phyloP scores from a whole-genome alignment of 2,329 filamentous ascomycete genomes.

The Beauveria scarabaeidicola region DNA sequence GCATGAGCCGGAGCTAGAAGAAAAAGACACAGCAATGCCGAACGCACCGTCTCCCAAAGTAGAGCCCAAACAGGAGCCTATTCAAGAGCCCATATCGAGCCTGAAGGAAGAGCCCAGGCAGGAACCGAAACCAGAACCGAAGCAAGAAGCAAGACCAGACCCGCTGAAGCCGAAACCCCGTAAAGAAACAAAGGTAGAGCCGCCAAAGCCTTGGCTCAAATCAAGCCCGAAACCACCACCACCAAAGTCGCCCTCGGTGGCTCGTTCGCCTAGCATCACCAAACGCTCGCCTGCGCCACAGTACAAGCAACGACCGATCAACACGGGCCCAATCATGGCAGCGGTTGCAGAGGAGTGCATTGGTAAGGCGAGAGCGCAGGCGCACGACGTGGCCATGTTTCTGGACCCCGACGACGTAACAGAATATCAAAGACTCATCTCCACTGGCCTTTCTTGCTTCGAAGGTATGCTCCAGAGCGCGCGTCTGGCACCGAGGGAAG shows the following conservation, averaged over 20 bases:
- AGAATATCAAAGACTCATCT: constrained; percentile 64
- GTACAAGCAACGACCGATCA: constrained; percentile 33
- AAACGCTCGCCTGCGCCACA: constrained; percentile 35
- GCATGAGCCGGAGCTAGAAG: constrained; percentile 3
- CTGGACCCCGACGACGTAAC: constrained; percentile 38
- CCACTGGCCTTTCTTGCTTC: constrained; percentile 64
- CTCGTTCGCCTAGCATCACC: constrained; percentile 31
- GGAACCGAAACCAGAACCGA: constrained; percentile 5
- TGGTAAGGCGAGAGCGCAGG: constrained; percentile 50
- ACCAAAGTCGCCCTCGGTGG: constrained; percentile 32
- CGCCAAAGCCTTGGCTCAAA: constrained; percentile 23
- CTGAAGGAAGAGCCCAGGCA: neutral
- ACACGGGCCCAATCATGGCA: constrained; percentile 53
- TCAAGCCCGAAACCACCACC: constrained; percentile 31
- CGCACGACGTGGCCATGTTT: constrained; percentile 36
- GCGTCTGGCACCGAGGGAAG: constrained; percentile 53
- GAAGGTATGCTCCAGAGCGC: constrained; percentile 58
- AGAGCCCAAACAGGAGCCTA: constrained; percentile 12
- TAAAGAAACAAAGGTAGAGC: constrained; percentile 15
- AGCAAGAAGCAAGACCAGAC: neutral
- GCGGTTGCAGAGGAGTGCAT: constrained; percentile 72
- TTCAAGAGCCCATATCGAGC: constrained; percentile 12
- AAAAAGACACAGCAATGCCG: constrained; percentile 13
- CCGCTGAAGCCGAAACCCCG: constrained; percentile 11
- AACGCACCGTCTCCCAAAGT: constrained; percentile 11